Percentiles rank a stretch among this genome's conserved stretches.
Evolutionary conservation across 352 stramenopile species (phyloP).

Genomic region (Phytophthora sansomeana): DNA sequence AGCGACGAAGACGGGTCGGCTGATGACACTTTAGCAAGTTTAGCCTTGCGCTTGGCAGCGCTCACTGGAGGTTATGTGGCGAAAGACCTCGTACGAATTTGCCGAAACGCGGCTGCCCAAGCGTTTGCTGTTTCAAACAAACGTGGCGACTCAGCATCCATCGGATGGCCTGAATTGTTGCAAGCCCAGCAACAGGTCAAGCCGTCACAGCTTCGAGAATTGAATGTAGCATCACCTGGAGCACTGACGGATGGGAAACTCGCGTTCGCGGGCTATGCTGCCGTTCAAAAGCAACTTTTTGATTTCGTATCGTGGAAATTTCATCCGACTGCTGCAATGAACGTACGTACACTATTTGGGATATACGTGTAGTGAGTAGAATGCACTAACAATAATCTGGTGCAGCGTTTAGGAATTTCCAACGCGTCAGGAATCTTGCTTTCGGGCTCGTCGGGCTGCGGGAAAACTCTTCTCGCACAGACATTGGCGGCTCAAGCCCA

Average conservation of each 20-base stretch:
- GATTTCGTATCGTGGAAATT: slow-evolving; percentile 81
- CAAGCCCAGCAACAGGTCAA: slow-evolving; percentile 64
- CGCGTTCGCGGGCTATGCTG: slow-evolving; percentile 72
- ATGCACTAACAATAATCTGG: slow-evolving; percentile 15
- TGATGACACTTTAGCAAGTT: slow-evolving; percentile 3
- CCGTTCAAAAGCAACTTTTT: slow-evolving; percentile 61
- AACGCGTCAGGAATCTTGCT: slow-evolving; percentile 81
- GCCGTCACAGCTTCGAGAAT: slow-evolving; percentile 74
- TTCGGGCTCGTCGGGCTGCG: slow-evolving; percentile 81
- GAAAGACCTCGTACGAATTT: slow-evolving; percentile 80
- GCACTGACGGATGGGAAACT: slow-evolving; percentile 17
- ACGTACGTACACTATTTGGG: slow-evolving; percentile 42
- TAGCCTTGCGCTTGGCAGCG: slow-evolving; percentile 54
- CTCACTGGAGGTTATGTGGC: slow-evolving; percentile 81
- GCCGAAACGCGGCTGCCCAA: slow-evolving; percentile 60
- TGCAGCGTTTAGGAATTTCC: slow-evolving; percentile 66
- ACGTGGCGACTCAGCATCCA: background rate
- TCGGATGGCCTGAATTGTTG: slow-evolving; percentile 59
- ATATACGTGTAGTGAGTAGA: slow-evolving; percentile 2
- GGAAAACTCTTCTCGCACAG: slow-evolving; percentile 85
- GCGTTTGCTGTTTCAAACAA: slow-evolving; percentile 28
- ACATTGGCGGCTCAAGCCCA: slow-evolving; percentile 62
- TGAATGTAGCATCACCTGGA: slow-evolving; percentile 77
- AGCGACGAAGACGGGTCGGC: background rate
- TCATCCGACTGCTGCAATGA: slow-evolving; percentile 63